Percentiles rank a stretch among this genome's conserved stretches.
Conservation (phyloP, 208 protist species). For the Trypanosoma scelopori region DNA sequence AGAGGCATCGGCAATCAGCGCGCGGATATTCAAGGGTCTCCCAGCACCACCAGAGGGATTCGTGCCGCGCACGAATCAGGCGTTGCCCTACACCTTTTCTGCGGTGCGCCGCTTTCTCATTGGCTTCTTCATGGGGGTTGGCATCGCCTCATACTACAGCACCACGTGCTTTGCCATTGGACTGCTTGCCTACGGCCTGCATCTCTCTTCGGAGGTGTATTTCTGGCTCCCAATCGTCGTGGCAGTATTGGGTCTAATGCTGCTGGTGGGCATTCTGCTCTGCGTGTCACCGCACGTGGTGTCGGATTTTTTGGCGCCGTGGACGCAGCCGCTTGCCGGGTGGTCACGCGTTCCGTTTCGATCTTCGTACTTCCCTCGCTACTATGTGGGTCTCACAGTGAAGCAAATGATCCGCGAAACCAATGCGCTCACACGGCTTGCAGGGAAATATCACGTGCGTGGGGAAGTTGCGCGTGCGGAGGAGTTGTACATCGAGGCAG, state of each 20-base stretch:
- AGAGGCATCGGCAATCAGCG: too few relatives aligned
- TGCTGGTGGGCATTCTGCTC: background rate
- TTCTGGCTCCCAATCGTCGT: slow-evolving; percentile 21
- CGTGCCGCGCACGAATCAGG: slow-evolving; percentile 15
- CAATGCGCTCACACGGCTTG: too few relatives aligned
- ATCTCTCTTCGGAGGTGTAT: slow-evolving; percentile 2
- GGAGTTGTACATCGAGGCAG: too few relatives aligned
- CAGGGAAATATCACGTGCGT: too few relatives aligned
- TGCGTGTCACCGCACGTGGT: background rate
- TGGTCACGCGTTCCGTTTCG: slow-evolving; percentile 3
- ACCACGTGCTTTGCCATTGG: slow-evolving; percentile 12
- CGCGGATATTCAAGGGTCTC: too few relatives aligned
- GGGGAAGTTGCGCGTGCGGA: too few relatives aligned
- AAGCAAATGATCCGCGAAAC: slow-evolving; percentile 21
- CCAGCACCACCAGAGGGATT: too few relatives aligned
- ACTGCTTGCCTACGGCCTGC: slow-evolving; percentile 15
- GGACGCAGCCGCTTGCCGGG: slow-evolving; percentile 3
- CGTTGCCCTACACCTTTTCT: slow-evolving; percentile 8
- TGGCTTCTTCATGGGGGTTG: slow-evolving; percentile 18
- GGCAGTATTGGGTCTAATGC: background rate
- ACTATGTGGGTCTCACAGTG: slow-evolving; percentile 9
- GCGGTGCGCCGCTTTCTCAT: slow-evolving; percentile 8
- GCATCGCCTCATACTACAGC: slow-evolving; percentile 17
- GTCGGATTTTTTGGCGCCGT: background rate
- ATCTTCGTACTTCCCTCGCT: slow-evolving; percentile 13